Percentiles rank a stretch among this genome's conserved stretches.
Conservation (phyloP, 768 basidiomycete species). For the Lactifluus volemus region DNA sequence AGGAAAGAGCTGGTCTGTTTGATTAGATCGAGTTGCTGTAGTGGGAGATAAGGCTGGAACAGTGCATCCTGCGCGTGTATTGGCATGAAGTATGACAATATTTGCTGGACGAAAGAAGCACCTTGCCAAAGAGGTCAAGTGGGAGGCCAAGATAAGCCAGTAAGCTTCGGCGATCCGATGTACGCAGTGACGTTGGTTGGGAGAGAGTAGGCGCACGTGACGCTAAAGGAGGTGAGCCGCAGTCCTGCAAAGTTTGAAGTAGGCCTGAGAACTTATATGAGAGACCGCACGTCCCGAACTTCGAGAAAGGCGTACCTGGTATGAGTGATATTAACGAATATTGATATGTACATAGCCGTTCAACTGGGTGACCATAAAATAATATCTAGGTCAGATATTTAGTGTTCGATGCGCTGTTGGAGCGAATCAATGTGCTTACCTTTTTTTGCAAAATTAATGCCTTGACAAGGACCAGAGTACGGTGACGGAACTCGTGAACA, state of each 20-base stretch:
- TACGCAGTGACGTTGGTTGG: conserved; percentile 70
- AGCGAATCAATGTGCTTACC: conserved; percentile 35
- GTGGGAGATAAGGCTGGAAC: conserved; percentile 94
- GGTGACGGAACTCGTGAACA: conserved; percentile 88
- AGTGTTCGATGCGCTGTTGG: background rate
- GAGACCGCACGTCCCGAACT: background rate
- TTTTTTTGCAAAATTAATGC: conserved; percentile 89
- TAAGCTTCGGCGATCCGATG: conserved; percentile 87
- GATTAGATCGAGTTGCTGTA: conserved; percentile 90
- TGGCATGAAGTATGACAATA: background rate
- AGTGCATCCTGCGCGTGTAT: conserved; percentile 59
- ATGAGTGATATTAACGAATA: conserved; percentile 93
- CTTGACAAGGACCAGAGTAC: conserved; percentile 89
- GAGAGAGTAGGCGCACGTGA: conserved; percentile 51
- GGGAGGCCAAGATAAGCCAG: conserved; percentile 91
- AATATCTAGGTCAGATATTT: conserved; percentile 54
- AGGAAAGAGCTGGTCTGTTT: conserved; percentile 77
- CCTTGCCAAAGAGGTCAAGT: conserved; percentile 87
- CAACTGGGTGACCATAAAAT: conserved; percentile 96
- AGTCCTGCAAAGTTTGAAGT: conserved; percentile 83
- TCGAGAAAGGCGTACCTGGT: conserved; percentile 49
- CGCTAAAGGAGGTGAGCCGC: conserved; percentile 76
- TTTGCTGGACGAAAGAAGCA: conserved; percentile 23
- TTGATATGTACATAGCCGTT: conserved; percentile 92
- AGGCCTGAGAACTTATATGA: conserved; percentile 44